These are phyloP conservation scores for Chamaenerion angustifolium DNA, from an alignment of 345 rosid species.

Conservation along the genomic window DNA sequence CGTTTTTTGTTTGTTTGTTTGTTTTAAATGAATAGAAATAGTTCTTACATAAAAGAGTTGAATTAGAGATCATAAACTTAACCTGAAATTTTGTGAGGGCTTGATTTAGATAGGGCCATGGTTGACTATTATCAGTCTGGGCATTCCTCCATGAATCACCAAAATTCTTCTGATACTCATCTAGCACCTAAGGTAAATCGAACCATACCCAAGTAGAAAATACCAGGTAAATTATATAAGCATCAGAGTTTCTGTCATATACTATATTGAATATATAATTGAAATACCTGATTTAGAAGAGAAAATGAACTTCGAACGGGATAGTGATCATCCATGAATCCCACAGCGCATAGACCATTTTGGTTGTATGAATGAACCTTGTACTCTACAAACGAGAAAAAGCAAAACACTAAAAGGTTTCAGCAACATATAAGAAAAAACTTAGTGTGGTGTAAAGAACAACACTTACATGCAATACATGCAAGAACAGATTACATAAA, in stretches of 20 bases:
- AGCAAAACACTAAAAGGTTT: no score
- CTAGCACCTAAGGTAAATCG: slow-evolving; percentile 42
- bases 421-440: neutral
- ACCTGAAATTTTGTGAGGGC: slow-evolving; percentile 82
- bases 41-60: neutral
- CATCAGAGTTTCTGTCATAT: no score
- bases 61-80: neutral
- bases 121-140: slow-evolving; percentile 36
- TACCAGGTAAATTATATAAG: neutral
- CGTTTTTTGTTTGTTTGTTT: no score
- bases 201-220: neutral
- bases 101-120: slow-evolving; percentile 73
- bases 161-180: slow-evolving; percentile 82
- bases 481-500: neutral
- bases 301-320: slow-evolving; percentile 88
- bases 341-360: slow-evolving; percentile 74
- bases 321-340: slow-evolving; percentile 93
- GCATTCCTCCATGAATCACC: slow-evolving; percentile 74
- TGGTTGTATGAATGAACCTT: slow-evolving; percentile 80
- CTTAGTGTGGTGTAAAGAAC: neutral
- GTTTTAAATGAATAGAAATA: neutral
- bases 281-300: slow-evolving; percentile 62
- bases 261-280: neutral
- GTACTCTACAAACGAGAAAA: slow-evolving; percentile 37
- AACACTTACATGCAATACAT: neutral